phyloP scores from a whole-genome alignment of 192 early-diverging fungal genomes.

The Entomortierella lignicola region DNA sequence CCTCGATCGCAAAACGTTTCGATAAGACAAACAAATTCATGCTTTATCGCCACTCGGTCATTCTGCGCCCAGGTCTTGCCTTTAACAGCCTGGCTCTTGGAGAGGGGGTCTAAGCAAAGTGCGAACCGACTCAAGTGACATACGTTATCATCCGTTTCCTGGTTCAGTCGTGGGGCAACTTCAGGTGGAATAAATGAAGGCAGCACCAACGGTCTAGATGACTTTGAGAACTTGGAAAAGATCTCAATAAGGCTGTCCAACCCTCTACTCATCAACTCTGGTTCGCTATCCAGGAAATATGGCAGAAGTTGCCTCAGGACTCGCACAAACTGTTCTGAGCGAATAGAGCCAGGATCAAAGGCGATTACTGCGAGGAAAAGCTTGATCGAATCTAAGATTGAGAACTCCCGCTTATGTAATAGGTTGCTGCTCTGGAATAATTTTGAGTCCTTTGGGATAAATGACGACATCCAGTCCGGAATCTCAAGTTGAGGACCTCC shows the following conservation, averaged over 20 bases:
- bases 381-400: constrained; percentile 62
- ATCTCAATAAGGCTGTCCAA: constrained; percentile 62
- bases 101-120: background rate
- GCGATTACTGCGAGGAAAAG: constrained; percentile 70
- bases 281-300: constrained; percentile 46
- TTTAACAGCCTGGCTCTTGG: constrained; percentile 42
- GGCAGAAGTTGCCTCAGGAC: constrained; percentile 55
- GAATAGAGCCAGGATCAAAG: constrained; percentile 63
- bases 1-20: constrained; percentile 56
- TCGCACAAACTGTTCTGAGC: constrained; percentile 69
- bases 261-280: constrained; percentile 53
- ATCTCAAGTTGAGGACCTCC: constrained; percentile 48
- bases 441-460: constrained; percentile 48
- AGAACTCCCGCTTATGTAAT: constrained; percentile 51
- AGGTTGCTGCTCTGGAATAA: constrained; percentile 38
- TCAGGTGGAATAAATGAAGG: constrained; percentile 29
- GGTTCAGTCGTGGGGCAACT: constrained; percentile 14
- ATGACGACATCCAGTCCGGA: constrained; percentile 41
- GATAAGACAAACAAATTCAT: constrained; percentile 61
- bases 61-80: constrained; percentile 72
- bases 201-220: constrained; percentile 53
- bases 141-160: constrained; percentile 3
- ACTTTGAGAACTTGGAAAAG: constrained; percentile 61
- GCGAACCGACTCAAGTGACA: constrained; percentile 26
- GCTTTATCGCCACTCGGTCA: constrained; percentile 66